phyloP scores from a whole-genome alignment of 805 yeast genomes.

The Zygosaccharomyces lentus region DNA sequence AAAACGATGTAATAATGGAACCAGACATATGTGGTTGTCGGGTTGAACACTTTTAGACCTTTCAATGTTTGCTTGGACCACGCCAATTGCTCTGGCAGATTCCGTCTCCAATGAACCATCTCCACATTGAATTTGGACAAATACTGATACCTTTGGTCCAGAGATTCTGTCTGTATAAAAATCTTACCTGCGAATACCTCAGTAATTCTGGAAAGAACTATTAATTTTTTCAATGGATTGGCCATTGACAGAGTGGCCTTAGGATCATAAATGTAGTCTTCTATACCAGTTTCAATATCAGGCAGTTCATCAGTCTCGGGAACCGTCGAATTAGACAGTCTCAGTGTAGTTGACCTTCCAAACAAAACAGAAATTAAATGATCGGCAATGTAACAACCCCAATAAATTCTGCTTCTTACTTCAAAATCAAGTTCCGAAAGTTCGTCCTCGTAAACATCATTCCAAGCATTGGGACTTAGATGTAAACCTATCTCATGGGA shows the following conservation, averaged over 20 bases:
- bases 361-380: slow-evolving; percentile 51
- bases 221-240: slow-evolving; percentile 36
- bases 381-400: slow-evolving; percentile 61
- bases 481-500: slow-evolving; percentile 59
- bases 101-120: slow-evolving; percentile 44
- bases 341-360: slow-evolving; percentile 51
- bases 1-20: slow-evolving; percentile 51
- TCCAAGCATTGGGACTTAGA: slow-evolving; percentile 53
- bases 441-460: slow-evolving; percentile 36
- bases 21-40: slow-evolving; percentile 45
- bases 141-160: slow-evolving; percentile 37
- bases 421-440: slow-evolving; percentile 45
- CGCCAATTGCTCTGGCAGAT: slow-evolving; percentile 41
- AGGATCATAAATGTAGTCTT: slow-evolving; percentile 44
- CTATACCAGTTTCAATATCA: slow-evolving; percentile 51
- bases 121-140: slow-evolving; percentile 42
- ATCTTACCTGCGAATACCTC: slow-evolving; percentile 30
- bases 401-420: slow-evolving; percentile 52
- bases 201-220: slow-evolving; percentile 37
- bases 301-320: slow-evolving; percentile 55
- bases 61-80: slow-evolving; percentile 43
- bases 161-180: slow-evolving; percentile 22
- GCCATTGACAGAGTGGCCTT: slow-evolving; percentile 24
- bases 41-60: slow-evolving; percentile 40
- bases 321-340: slow-evolving; percentile 52